Percentiles rank a stretch among this genome's conserved stretches.
Evolutionary conservation across 306 rosid genomes (phyloP).

Genomic region (Malus sylvestris): DNA sequence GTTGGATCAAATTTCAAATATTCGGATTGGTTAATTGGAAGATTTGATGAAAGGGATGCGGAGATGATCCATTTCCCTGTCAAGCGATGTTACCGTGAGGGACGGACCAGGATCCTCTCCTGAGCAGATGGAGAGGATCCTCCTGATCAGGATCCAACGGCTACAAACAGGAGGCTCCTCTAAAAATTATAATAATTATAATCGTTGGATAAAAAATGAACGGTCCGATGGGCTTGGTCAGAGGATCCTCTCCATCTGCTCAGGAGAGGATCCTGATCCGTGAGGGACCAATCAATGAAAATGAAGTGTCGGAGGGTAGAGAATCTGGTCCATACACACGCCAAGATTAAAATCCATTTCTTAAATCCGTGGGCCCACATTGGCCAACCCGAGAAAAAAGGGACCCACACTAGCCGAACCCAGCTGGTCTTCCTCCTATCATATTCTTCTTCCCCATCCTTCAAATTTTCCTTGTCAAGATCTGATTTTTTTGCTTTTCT

Average conservation of each 20-base stretch:
- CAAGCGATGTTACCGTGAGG: too few species aligned
- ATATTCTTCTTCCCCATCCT: slow-evolving; percentile 5
- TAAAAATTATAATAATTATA: too few species aligned
- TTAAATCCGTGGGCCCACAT: slow-evolving; percentile 22
- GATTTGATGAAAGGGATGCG: too few species aligned
- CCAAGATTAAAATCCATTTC: background rate
- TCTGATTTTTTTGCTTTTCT: slow-evolving; percentile 29
- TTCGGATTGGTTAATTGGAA: rapidly evolving
- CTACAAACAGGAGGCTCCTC: too few species aligned
- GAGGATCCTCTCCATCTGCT: too few species aligned
- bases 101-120: too few species aligned
- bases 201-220: too few species aligned
- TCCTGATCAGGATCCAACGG: too few species aligned
- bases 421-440: slow-evolving; percentile 39
- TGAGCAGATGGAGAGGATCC: too few species aligned
- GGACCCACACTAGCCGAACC: slow-evolving; percentile 39
- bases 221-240: too few species aligned
- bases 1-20: too few species aligned
- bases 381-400: slow-evolving; percentile 14
- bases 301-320: background rate
- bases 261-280: too few species aligned
- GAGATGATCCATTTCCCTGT: background rate
- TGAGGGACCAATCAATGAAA: background rate
- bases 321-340: background rate
- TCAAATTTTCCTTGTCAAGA: slow-evolving; percentile 42